phyloP scores from a whole-genome alignment of 768 basidiomycete species.

The Mycena latifolia region DNA sequence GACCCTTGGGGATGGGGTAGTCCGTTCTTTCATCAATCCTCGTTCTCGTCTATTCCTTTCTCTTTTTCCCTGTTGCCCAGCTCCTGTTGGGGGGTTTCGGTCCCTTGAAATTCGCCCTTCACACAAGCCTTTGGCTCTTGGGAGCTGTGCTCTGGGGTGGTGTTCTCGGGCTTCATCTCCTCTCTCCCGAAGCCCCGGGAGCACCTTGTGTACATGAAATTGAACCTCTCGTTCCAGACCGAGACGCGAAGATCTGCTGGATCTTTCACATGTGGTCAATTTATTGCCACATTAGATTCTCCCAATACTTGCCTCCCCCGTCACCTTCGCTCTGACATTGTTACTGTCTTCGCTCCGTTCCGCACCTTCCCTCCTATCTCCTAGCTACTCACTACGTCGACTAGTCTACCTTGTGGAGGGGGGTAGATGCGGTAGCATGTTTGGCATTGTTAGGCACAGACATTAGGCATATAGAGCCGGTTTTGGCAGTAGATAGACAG shows the following conservation, averaged over 20 bases:
- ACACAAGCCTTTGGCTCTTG: slow-evolving; percentile 20
- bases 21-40: neutral
- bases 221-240: slow-evolving; percentile 23
- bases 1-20: slow-evolving; percentile 12
- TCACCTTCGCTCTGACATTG: neutral
- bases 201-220: slow-evolving; percentile 16
- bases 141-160: slow-evolving; percentile 17
- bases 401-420: neutral
- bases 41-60: too few relatives aligned
- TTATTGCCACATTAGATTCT: slow-evolving; percentile 1
- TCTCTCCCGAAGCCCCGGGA: slow-evolving; percentile 18
- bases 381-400: neutral
- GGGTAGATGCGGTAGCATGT: neutral
- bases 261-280: slow-evolving; percentile 1
- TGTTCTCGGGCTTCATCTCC: slow-evolving; percentile 22
- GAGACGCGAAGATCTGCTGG: neutral
- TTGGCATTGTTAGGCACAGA: neutral
- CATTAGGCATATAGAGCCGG: neutral
- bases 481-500: neutral
- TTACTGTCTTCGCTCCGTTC: neutral
- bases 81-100: slow-evolving; percentile 21
- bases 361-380: neutral
- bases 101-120: slow-evolving; percentile 18
- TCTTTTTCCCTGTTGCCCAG: neutral
- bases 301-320: neutral